These are phyloP conservation scores for Trichoderma hamatum DNA, from an alignment of 2,329 filamentous ascomycete species.

Conservation along the genomic window DNA sequence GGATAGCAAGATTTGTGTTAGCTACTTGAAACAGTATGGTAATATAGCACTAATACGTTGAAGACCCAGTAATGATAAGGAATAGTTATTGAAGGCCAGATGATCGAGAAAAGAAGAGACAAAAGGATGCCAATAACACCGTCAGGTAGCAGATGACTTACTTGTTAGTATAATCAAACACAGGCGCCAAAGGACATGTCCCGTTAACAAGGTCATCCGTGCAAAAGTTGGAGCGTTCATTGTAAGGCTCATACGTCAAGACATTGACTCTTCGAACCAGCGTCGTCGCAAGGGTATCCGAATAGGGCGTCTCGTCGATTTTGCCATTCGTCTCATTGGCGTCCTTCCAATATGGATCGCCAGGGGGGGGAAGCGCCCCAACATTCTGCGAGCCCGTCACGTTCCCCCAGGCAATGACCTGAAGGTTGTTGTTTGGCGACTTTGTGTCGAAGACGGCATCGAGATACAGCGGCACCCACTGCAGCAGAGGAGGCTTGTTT, in stretches of 20 bases:
- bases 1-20: constrained; percentile 17
- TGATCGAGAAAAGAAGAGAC: background rate
- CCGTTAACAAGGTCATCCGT: constrained; percentile 58
- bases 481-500: constrained; percentile 62
- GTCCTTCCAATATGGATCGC: constrained; percentile 65
- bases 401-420: constrained; percentile 85
- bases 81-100: background rate
- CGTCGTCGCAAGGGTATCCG: constrained; percentile 64
- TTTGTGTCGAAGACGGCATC: constrained; percentile 72
- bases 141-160: constrained; percentile 37
- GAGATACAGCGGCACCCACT: constrained; percentile 77
- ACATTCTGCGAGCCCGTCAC: constrained; percentile 72
- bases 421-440: constrained; percentile 65
- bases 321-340: constrained; percentile 68
- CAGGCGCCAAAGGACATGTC: constrained; percentile 74
- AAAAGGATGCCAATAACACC: background rate
- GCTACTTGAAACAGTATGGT: background rate
- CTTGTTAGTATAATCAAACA: constrained; percentile 54
- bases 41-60: background rate
- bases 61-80: background rate
- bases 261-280: constrained; percentile 72
- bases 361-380: constrained; percentile 60
- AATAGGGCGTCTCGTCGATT: constrained; percentile 65
- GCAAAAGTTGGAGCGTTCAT: constrained; percentile 66
- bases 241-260: constrained; percentile 74